phyloP scores from a whole-genome alignment of 352 stramenopile species.

The Phytophthora tubulina region DNA sequence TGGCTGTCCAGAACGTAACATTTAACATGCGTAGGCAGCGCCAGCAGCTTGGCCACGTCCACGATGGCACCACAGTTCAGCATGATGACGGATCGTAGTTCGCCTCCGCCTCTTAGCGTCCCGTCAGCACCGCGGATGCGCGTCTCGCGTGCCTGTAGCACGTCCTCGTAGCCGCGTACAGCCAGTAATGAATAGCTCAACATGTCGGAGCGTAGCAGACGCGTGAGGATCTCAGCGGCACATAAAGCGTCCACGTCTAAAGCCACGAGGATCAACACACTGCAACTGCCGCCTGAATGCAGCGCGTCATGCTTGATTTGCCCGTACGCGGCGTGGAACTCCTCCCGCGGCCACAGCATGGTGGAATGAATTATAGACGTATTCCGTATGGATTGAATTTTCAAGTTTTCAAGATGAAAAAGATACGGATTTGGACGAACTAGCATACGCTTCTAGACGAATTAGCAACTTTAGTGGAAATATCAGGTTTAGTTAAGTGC shows the following conservation, averaged over 20 bases:
- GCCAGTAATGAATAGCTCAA: slow-evolving; percentile 81
- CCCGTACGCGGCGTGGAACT: slow-evolving; percentile 87
- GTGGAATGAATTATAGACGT: not conserved
- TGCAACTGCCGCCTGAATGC: slow-evolving; percentile 69
- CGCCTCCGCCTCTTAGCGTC: slow-evolving; percentile 40
- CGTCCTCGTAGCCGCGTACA: slow-evolving; percentile 87
- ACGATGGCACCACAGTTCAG: slow-evolving; percentile 96
- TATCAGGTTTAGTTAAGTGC: too few relatives aligned
- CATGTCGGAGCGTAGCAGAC: slow-evolving; percentile 77
- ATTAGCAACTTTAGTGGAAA: too few relatives aligned
- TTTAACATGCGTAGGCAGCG: slow-evolving; percentile 66
- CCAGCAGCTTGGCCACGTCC: slow-evolving; percentile 91
- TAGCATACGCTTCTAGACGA: too few relatives aligned
- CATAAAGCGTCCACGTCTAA: slow-evolving; percentile 96
- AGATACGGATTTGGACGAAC: too few relatives aligned
- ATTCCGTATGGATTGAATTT: too few relatives aligned
- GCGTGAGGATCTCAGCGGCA: slow-evolving; percentile 94
- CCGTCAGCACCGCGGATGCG: slow-evolving; percentile 68
- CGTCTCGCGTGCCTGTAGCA: slow-evolving; percentile 76
- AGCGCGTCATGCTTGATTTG: slow-evolving; percentile 87
- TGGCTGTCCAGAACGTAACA: slow-evolving; percentile 97
- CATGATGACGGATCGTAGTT: slow-evolving; percentile 93
- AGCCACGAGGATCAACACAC: slow-evolving; percentile 94
- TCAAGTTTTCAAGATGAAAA: too few relatives aligned
- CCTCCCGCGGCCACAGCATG: slow-evolving; percentile 88